A percentile compares a stretch with the other conserved stretches of the same genome.
phyloP scores from a whole-genome alignment of 108 stramenopile species.

The Schizochytrium sp. region DNA sequence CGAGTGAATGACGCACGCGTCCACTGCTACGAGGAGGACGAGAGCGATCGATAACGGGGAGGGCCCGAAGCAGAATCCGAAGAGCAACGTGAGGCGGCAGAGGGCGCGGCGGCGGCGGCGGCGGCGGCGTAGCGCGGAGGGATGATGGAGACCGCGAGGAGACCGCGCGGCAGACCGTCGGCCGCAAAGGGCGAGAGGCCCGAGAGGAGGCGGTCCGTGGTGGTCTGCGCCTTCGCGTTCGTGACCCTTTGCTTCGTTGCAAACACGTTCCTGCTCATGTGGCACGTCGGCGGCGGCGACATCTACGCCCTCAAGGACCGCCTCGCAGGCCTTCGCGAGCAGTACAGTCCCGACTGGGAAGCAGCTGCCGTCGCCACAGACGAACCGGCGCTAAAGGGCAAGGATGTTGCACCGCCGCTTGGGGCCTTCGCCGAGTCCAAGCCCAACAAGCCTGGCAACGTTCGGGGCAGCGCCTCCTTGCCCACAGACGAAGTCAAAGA shows the following conservation, averaged over 20 bases:
- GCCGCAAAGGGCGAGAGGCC: too few species aligned
- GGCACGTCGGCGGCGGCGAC: background rate
- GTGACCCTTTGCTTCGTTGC: background rate
- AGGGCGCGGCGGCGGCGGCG: too few species aligned
- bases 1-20: too few species aligned
- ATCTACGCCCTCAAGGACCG: background rate
- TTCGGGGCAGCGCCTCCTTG: background rate
- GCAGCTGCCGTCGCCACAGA: background rate
- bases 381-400: background rate
- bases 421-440: background rate
- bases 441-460: background rate
- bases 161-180: too few species aligned
- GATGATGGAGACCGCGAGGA: too few species aligned
- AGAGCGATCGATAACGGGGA: too few species aligned
- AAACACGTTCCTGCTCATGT: background rate
- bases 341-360: background rate
- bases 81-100: too few species aligned
- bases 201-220: too few species aligned
- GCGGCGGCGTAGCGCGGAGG: too few species aligned
- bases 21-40: too few species aligned
- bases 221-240: too few species aligned
- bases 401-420: background rate
- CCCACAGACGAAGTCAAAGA: background rate
- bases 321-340: background rate
- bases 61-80: too few species aligned